phyloP scores from a whole-genome alignment of 345 rosid species.

The Conringia planisiliqua region DNA sequence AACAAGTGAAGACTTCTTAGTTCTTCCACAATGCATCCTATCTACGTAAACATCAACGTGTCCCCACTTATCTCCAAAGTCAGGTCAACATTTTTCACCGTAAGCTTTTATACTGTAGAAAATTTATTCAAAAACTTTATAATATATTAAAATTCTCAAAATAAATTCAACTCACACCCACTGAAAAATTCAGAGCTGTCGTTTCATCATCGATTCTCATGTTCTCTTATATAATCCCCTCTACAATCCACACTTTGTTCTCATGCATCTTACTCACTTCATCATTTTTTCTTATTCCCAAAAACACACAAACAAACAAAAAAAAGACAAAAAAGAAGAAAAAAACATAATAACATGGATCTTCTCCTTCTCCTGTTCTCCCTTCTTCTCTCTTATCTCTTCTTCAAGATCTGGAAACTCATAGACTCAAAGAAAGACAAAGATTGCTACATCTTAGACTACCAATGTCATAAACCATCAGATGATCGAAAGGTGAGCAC shows the following conservation, averaged over 20 bases:
- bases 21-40: not conserved
- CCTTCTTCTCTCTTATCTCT: slow-evolving; percentile 34
- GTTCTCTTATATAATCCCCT: slow-evolving; percentile 30
- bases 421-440: slow-evolving; percentile 39
- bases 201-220: slow-evolving; percentile 17
- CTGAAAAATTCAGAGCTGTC: slow-evolving; percentile 27
- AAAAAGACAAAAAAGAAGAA: not conserved
- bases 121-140: not conserved
- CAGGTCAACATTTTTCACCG: not conserved
- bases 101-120: not conserved
- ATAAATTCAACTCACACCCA: slow-evolving; percentile 23
- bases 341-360: slow-evolving; percentile 33
- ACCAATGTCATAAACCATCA: slow-evolving; percentile 56
- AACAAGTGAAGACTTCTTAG: not conserved
- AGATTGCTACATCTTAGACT: slow-evolving; percentile 62
- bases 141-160: not conserved
- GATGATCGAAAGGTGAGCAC: slow-evolving; percentile 58
- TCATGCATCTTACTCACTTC: slow-evolving; percentile 26
- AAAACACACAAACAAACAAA: not conserved
- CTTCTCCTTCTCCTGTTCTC: slow-evolving; percentile 32
- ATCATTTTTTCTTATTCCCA: slow-evolving; percentile 13
- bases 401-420: slow-evolving; percentile 42
- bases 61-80: slow-evolving; percentile 13
- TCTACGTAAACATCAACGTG: not conserved
- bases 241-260: slow-evolving; percentile 13